Base-by-base conservation (phyloP, 345 rosid species). In the Erodium maritimum region DNA sequence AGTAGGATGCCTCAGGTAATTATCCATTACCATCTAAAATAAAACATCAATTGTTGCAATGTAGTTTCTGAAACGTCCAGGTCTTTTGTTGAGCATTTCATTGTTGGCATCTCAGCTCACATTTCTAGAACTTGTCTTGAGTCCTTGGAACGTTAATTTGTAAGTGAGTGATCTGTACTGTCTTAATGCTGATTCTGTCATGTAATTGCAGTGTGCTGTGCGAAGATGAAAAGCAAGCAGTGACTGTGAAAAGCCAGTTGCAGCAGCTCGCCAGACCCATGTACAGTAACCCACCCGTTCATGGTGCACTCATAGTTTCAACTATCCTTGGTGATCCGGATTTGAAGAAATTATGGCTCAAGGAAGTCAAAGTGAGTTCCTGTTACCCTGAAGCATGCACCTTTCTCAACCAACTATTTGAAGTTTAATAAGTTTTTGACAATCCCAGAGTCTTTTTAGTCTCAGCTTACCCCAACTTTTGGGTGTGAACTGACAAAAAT, bases 221-320 rank as follows among this genome's bases (percentile, higher is more conserved):
- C 61, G 90, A 84, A 64, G 80, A 86, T 80, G 81, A 79, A 65
- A 81, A 84, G 61, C 87, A 91, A 78, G 93, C 96, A 0, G 83
- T 81, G 66, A 69, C 90, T 17, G 95, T 86, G 46, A 88, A 88
- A 73, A 88, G 96, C 67, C 98, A 91, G 77, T 67, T 91, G 85
- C 98, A 91, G 82, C 96, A 79, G 73, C 88, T 91, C 34, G 98
- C 93, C 42, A 82, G 98, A 69, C 96, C 96, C 61, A 86, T 88
- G 98, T 91, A 91, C 81, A 91, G 98, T 69, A 91, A 91, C 69
- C 98, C 96, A 33, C 98, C 96, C 61, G 73, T 84, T 58, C 93
- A 86, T 69, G 98, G 98, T 65, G 93, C 96, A 25, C 80, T 84
- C 17, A 57, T 86, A 1, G 98, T 91, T 58, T 81, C 96, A 29